Conservation (phyloP, 129 eudicot species). For the Sambucus nigra region DNA sequence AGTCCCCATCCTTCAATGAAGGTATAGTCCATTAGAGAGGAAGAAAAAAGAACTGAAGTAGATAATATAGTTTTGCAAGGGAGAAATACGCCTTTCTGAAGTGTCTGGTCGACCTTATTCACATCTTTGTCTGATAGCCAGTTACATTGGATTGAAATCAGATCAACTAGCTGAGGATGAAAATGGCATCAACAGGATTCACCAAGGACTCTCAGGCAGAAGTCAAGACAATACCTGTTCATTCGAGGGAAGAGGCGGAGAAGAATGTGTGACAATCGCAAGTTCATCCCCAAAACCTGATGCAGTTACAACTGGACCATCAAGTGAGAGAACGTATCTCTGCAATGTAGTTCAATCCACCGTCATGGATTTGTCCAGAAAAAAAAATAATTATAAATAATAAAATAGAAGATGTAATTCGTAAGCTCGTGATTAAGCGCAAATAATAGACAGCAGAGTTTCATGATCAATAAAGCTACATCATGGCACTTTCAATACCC, state of each 20-base stretch:
- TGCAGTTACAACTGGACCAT: conserved; percentile 96
- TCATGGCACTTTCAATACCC: no score
- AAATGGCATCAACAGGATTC: conserved; percentile 1
- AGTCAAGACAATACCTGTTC: conserved; percentile 47
- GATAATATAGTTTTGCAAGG: no score
- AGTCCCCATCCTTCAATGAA: no score
- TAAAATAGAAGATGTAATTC: not conserved
- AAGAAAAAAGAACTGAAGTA: no score
- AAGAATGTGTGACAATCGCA: conserved; percentile 77
- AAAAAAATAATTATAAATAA: no score
- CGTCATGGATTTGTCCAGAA: not conserved
- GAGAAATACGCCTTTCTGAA: no score
- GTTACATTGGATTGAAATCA: not conserved
- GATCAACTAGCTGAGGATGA: not conserved
- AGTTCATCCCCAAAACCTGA: conserved; percentile 80
- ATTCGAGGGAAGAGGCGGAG: conserved; percentile 71
- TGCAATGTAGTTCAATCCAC: conserved; percentile 11
- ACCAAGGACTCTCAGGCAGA: not conserved
- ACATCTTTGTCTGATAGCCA: not conserved
- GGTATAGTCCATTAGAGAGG: no score
- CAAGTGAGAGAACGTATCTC: conserved; percentile 78
- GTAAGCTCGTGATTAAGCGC: no score
- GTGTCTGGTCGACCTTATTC: not conserved
- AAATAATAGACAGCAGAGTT: not conserved
- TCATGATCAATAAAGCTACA: not conserved